A percentile compares a stretch with the other conserved stretches of the same genome.
phyloP scores from a whole-genome alignment of 2,329 filamentous ascomycete species.

The Alternaria infectoria region DNA sequence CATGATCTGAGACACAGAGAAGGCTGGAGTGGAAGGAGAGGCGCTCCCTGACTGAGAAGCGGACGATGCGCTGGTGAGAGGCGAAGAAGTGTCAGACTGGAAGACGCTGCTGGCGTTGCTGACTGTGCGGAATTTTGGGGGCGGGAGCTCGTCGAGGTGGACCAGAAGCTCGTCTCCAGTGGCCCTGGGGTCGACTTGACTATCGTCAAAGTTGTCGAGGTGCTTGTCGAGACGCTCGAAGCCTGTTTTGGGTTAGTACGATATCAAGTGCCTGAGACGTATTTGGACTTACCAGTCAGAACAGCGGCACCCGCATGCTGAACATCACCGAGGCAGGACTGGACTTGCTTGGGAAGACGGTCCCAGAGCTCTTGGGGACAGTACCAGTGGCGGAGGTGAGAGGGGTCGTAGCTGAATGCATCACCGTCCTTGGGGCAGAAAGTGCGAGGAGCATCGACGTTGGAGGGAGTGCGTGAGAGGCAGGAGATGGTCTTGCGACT shows the following conservation, averaged over 20 bases:
- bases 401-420: conserved; percentile 46
- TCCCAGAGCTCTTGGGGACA: conserved; percentile 47
- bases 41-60: conserved; percentile 33
- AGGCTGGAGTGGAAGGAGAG: conserved; percentile 29
- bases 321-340: conserved; percentile 44
- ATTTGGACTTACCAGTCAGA: conserved; percentile 46
- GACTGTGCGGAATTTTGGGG: conserved; percentile 30
- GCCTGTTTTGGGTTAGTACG: conserved; percentile 26
- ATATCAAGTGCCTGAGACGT: conserved; percentile 11
- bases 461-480: conserved; percentile 26
- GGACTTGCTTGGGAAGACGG: conserved; percentile 45
- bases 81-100: conserved; percentile 33
- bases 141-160: conserved; percentile 33
- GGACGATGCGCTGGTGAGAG: conserved; percentile 30
- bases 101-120: conserved; percentile 42
- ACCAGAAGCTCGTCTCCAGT: conserved; percentile 30
- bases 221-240: conserved; percentile 42
- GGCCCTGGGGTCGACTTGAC: conserved; percentile 21
- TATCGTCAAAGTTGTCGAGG: conserved; percentile 18
- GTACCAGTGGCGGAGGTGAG: conserved; percentile 48
- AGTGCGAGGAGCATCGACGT: conserved; percentile 37
- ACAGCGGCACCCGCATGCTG: conserved; percentile 55
- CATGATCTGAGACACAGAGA: conserved; percentile 29
- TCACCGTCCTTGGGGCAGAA: conserved; percentile 45
- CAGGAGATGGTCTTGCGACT: conserved; percentile 36